A percentile compares a stretch with the other conserved stretches of the same genome.
Conservation (phyloP, 2,329 filamentous ascomycete genomes). For the Onygenales sp. region DNA sequence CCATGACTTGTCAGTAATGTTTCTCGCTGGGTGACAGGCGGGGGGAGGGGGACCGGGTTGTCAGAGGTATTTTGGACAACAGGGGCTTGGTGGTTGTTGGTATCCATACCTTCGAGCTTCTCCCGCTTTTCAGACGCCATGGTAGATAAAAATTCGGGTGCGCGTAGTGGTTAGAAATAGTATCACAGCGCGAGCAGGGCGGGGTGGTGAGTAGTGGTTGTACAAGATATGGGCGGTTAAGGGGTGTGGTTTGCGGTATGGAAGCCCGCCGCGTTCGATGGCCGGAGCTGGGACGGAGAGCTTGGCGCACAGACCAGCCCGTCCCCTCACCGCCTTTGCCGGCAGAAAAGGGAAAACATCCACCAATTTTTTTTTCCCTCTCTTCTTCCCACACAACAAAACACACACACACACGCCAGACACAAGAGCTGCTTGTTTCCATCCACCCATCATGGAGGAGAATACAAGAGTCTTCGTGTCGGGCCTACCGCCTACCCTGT, state of each 20-base stretch:
- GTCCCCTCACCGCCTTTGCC: slow-evolving; percentile 23
- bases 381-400: slow-evolving; percentile 10
- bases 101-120: slow-evolving; percentile 61
- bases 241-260: neutral
- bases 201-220: neutral
- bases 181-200: neutral
- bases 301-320: slow-evolving; percentile 18
- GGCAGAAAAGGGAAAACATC: slow-evolving; percentile 17
- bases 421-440: neutral
- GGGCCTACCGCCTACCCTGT: slow-evolving; percentile 74
- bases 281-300: neutral
- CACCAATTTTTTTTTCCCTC: slow-evolving; percentile 11
- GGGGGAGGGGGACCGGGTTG: neutral
- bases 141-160: slow-evolving; percentile 4
- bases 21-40: neutral
- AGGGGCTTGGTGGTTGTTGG: slow-evolving; percentile 1
- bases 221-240: neutral
- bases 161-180: neutral
- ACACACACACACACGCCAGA: neutral
- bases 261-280: neutral
- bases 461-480: slow-evolving; percentile 66
- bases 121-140: slow-evolving; percentile 51
- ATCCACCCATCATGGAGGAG: slow-evolving; percentile 38
- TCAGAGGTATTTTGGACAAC: neutral
- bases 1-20: neutral